phyloP scores from a whole-genome alignment of 768 basidiomycete genomes.

The Leucocoprinus sp. region DNA sequence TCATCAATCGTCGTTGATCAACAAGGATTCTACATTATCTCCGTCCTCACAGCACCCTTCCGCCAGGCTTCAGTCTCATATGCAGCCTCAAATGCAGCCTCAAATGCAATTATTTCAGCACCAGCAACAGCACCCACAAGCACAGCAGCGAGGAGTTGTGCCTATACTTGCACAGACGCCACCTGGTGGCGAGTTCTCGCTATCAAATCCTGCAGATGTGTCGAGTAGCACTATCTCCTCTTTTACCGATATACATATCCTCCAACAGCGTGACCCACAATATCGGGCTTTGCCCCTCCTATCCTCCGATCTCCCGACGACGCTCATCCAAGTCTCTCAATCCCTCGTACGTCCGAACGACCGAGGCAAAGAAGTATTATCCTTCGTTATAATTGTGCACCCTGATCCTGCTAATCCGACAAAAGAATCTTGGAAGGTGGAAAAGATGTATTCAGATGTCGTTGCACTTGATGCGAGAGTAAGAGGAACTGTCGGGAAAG shows the following conservation, averaged over 20 bases:
- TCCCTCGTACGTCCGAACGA: constrained; percentile 87
- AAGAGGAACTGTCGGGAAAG: constrained; percentile 56
- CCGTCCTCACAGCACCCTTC: not conserved
- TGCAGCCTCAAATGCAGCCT: not conserved
- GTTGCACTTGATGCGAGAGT: constrained; percentile 79
- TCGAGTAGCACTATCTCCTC: not conserved
- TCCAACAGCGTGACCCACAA: not conserved
- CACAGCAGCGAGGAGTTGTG: constrained; percentile 1
- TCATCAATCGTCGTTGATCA: constrained; percentile 6
- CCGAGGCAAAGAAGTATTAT: constrained; percentile 85
- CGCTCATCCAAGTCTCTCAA: constrained; percentile 62
- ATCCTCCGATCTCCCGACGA: constrained; percentile 63
- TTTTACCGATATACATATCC: not conserved
- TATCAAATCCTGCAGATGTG: constrained; percentile 11
- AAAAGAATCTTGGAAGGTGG: constrained; percentile 74
- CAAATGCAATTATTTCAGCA: constrained; percentile 5
- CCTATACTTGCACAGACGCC: not conserved
- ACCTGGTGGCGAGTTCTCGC: constrained; percentile 5
- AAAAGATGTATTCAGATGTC: constrained; percentile 93
- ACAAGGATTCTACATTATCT: not conserved
- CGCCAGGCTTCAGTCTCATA: not conserved
- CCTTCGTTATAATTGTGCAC: constrained; percentile 73
- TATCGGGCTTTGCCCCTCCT: constrained; percentile 62
- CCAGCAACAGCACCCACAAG: constrained; percentile 3
- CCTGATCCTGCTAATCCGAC: constrained; percentile 55